A percentile compares a stretch with the other conserved stretches of the same genome.
These are phyloP conservation scores for Plasmopara viticola DNA, from an alignment of 352 stramenopile species.

Conservation along the genomic window DNA sequence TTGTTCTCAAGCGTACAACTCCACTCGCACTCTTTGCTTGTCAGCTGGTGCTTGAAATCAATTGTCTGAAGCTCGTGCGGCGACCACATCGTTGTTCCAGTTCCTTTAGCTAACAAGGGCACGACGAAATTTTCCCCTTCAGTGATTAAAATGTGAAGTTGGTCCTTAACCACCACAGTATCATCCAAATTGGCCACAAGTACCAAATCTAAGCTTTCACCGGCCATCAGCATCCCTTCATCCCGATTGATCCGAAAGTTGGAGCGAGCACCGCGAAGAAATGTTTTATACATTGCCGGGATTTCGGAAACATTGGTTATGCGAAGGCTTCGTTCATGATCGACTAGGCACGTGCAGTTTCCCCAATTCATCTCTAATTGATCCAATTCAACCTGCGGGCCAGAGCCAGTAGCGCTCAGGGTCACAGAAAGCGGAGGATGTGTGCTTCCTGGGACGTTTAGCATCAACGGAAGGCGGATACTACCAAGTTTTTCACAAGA, in stretches of 20 bases:
- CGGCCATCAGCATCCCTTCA: slow-evolving; percentile 80
- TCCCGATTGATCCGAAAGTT: slow-evolving; percentile 90
- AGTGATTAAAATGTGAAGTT: slow-evolving; percentile 89
- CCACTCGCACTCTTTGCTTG: slow-evolving; percentile 81
- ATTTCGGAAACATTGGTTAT: slow-evolving; percentile 90
- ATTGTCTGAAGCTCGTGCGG: slow-evolving; percentile 82
- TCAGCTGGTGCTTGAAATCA: slow-evolving; percentile 92
- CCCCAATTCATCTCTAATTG: slow-evolving; percentile 86
- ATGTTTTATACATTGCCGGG: slow-evolving; percentile 87
- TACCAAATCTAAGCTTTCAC: slow-evolving; percentile 61
- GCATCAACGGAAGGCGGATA: slow-evolving; percentile 85
- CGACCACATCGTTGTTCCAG: slow-evolving; percentile 92
- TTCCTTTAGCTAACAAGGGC: slow-evolving; percentile 86
- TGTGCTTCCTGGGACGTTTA: slow-evolving; percentile 80
- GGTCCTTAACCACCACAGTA: slow-evolving; percentile 87
- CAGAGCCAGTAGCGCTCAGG: slow-evolving; percentile 74
- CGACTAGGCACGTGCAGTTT: slow-evolving; percentile 84
- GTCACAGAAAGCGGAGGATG: slow-evolving; percentile 87
- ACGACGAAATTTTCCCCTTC: slow-evolving; percentile 90
- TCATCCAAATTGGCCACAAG: slow-evolving; percentile 92
- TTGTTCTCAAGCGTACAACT: slow-evolving; percentile 94
- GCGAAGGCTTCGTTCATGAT: slow-evolving; percentile 59
- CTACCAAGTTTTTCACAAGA: slow-evolving; percentile 86
- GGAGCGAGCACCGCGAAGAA: slow-evolving; percentile 87
- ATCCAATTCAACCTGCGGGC: slow-evolving; percentile 83